Evolutionary conservation across 306 rosid genomes (phyloP).

Genomic region (Quercus variabilis): DNA sequence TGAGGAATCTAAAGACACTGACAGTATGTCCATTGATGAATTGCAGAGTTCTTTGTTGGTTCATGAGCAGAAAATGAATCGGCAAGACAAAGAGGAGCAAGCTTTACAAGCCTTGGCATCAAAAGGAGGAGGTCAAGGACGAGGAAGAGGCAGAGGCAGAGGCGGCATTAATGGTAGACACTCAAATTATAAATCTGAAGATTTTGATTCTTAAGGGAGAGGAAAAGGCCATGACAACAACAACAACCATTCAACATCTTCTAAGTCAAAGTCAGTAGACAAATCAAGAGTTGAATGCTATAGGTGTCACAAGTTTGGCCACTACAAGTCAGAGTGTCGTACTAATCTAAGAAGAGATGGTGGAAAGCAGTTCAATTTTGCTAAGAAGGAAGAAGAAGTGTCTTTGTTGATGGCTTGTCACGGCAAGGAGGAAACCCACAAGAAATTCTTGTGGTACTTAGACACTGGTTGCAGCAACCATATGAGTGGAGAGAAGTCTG

Average conservation of each 20-base stretch:
- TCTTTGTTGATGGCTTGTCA: neutral
- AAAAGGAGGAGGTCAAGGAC: neutral
- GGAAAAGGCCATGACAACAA: neutral
- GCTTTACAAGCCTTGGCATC: neutral
- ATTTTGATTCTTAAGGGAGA: neutral
- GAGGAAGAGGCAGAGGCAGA: neutral
- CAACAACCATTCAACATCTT: neutral
- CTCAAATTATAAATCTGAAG: neutral
- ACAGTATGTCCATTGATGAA: neutral
- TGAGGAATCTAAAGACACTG: too few species aligned
- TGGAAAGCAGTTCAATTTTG: neutral
- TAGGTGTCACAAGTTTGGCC: slow-evolving; percentile 3
- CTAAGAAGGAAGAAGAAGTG: neutral
- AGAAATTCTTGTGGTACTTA: neutral
- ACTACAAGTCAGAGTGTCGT: neutral
- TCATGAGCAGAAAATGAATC: neutral
- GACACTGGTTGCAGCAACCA: slow-evolving; percentile 5
- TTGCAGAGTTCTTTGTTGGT: neutral
- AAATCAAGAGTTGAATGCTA: slow-evolving; percentile 6
- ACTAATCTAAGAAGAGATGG: neutral
- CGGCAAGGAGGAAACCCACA: neutral
- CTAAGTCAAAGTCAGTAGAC: neutral
- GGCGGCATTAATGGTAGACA: neutral
- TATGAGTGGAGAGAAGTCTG: neutral
- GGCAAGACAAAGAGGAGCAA: neutral